Evolutionary conservation across 202 grass and related monocot species (phyloP).

Genomic region (Cymbopogon flexuosus): DNA sequence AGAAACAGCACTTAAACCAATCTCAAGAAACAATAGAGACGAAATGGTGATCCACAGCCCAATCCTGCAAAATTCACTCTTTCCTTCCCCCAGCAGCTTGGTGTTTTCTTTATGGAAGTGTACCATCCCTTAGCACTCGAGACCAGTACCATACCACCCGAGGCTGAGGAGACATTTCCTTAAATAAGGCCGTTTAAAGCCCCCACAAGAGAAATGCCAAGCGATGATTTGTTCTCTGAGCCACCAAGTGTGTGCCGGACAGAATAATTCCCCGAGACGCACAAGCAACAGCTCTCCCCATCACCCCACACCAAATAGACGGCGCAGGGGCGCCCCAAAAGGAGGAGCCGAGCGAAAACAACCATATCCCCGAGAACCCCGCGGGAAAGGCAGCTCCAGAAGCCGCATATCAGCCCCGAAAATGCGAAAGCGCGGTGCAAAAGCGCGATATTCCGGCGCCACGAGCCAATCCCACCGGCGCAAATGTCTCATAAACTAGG

Average conservation of each 20-base stretch:
- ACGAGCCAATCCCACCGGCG: conserved; percentile 38
- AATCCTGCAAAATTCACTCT: neutral
- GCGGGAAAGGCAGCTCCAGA: conserved; percentile 39
- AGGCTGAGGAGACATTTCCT: conserved; percentile 24
- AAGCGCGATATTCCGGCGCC: conserved; percentile 49
- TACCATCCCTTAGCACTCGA: conserved; percentile 13
- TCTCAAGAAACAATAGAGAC: neutral
- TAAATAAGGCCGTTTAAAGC: conserved; percentile 36
- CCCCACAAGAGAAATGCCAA: conserved; percentile 35
- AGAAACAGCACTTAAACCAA: neutral
- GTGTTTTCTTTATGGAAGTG: conserved; percentile 9
- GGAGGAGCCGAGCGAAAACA: conserved; percentile 34
- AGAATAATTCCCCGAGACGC: conserved; percentile 51
- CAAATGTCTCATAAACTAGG: conserved; percentile 42
- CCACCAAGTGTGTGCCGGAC: conserved; percentile 45
- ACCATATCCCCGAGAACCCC: conserved; percentile 39
- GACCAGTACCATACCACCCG: conserved; percentile 18
- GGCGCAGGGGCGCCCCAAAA: conserved; percentile 38
- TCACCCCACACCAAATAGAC: conserved; percentile 41
- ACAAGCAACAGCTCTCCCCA: conserved; percentile 41
- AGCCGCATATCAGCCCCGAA: conserved; percentile 35
- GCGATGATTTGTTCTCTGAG: conserved; percentile 39
- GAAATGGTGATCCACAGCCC: neutral
- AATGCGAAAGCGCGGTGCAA: conserved; percentile 49
- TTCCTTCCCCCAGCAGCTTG: neutral